Base-by-base conservation (phyloP, 2,329 filamentous ascomycete genomes). In the Aspergillus sp. region DNA sequence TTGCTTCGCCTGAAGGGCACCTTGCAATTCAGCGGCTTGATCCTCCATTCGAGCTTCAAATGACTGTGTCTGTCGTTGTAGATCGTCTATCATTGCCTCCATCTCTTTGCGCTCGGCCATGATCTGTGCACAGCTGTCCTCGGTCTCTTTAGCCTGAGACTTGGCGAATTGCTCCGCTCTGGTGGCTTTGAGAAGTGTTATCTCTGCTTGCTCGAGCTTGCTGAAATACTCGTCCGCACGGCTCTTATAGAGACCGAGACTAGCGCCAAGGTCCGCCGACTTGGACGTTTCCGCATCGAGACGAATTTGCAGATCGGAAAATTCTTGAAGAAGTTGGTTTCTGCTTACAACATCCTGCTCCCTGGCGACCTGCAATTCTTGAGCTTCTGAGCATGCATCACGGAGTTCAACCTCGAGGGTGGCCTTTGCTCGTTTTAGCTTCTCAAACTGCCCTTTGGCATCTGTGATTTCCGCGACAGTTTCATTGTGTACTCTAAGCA, bases 131-230 rank as follows among this genome's bases (percentile, higher is more conserved):
- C 89, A 96, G 6, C 88, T 92, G 58, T 98, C 93, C 70, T 98
- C 95, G 0, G 92, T 90, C 76, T 99, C 93, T 68, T 86, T 88
- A 9, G 91, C 90, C 71, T 97, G 93, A 0, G 90, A 83, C 75
- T 91, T 96, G 56, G 93, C 93, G 72, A 98, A 97, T 67, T 96
- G 91, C 75, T 98, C 93, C 0, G 95, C 93, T 23, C 93, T 86
- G 59, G 85, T 89, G 15, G 93, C 93, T 74, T 97, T 97, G 62
- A 99, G 84, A 17, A 98, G 93, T 0, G 93, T 88, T 64, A 98
- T 96, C 74, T 99, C 93, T 15, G 95, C 95, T 71, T 98, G 93
- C 74, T 99, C 93, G 19, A 99, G 85, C 76, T 96, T 97, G 79
- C 87, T 90, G 77, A 97, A 99, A 75, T 99, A 98, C 72, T 98